phyloP scores from a whole-genome alignment of 345 rosid species.

The Populus nigra region DNA sequence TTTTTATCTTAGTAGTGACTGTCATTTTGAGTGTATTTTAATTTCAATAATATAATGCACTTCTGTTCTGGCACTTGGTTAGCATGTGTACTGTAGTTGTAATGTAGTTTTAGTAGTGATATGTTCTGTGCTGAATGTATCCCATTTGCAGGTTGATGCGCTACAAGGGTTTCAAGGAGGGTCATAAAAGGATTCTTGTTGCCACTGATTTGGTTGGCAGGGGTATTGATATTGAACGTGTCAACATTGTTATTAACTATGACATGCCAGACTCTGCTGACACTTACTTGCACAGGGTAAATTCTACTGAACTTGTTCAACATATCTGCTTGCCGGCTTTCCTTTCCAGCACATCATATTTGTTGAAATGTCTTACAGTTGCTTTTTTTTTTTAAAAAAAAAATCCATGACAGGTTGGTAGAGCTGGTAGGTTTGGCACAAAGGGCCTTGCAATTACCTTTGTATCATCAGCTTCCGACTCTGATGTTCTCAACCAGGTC shows the following conservation, averaged over 20 bases:
- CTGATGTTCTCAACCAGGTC: conserved; percentile 95
- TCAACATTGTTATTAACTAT: conserved; percentile 94
- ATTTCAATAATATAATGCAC: not conserved
- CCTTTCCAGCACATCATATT: not conserved
- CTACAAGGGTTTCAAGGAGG: conserved; percentile 97
- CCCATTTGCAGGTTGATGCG: conserved; percentile 65
- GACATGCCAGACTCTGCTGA: conserved; percentile 99
- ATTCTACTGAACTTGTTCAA: not conserved
- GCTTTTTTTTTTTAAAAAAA: not conserved
- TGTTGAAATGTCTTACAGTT: not conserved
- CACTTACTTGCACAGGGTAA: conserved; percentile 94
- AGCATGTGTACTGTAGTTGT: not conserved
- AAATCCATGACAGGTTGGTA: conserved; percentile 60
- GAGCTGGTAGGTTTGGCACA: conserved; percentile 99
- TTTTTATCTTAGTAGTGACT: no score
- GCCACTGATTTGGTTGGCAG: conserved; percentile 97
- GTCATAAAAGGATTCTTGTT: conserved; percentile 94
- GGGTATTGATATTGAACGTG: conserved; percentile 97
- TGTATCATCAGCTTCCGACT: conserved; percentile 86
- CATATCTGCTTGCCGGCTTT: not conserved
- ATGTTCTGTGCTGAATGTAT: not conserved
- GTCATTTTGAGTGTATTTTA: not conserved
- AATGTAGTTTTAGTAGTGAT: not conserved
- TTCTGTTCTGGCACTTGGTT: not conserved
- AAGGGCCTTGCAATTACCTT: conserved; percentile 98